A percentile compares a stretch with the other conserved stretches of the same genome.
phyloP scores from a whole-genome alignment of 768 basidiomycete genomes.

The Dendrothele bispora region DNA sequence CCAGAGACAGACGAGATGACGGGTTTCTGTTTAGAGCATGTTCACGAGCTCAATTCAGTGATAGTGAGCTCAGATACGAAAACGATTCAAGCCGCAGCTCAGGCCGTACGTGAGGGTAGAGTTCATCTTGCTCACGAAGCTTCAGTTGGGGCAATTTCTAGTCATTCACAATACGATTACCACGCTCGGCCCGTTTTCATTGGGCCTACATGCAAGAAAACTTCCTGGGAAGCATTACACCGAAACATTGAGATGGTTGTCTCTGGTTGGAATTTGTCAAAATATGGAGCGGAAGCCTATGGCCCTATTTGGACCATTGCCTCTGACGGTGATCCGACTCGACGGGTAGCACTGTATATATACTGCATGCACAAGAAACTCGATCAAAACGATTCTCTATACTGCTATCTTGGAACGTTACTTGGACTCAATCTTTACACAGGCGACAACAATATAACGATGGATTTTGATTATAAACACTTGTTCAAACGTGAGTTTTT shows the following conservation, averaged over 20 bases:
- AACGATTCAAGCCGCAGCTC: conserved; percentile 3
- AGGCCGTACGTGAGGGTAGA: background rate
- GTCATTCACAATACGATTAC: conserved; percentile 4
- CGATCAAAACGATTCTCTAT: background rate
- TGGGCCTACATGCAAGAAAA: conserved; percentile 11
- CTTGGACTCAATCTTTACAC: conserved; percentile 15
- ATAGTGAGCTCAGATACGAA: background rate
- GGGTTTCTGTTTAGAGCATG: conserved; percentile 14
- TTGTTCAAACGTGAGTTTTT: conserved; percentile 15
- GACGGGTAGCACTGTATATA: conserved; percentile 8
- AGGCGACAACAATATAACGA: conserved; percentile 7
- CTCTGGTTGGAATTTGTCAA: background rate
- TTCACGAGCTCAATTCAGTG: background rate
- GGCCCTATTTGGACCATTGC: conserved; percentile 16
- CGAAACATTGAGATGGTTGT: conserved; percentile 5
- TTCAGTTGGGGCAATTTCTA: conserved; percentile 6
- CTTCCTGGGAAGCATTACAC: background rate
- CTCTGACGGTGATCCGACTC: conserved; percentile 15
- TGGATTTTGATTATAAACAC: conserved; percentile 19
- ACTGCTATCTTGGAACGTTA: conserved; percentile 1
- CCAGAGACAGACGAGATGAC: conserved; percentile 6
- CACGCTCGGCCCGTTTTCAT: conserved; percentile 11
- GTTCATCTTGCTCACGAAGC: conserved; percentile 15
- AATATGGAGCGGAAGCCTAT: background rate
- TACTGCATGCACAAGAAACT: conserved; percentile 3